These are phyloP conservation scores for Calcarisporium arbuscula DNA, from an alignment of 2,329 filamentous ascomycete species.

Conservation along the genomic window DNA sequence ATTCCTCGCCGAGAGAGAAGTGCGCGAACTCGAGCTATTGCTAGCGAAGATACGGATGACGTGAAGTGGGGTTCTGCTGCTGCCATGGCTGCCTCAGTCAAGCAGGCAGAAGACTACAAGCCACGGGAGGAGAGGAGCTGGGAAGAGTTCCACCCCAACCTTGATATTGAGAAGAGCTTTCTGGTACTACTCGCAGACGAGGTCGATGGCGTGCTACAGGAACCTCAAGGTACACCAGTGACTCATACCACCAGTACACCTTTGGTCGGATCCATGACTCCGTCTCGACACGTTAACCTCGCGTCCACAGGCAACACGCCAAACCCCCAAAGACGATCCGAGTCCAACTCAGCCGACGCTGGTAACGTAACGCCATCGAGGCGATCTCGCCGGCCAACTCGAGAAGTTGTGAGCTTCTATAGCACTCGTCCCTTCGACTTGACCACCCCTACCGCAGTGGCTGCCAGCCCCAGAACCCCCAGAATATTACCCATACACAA, in stretches of 20 bases:
- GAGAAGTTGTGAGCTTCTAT: slow-evolving; percentile 48
- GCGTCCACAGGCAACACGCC: slow-evolving; percentile 37
- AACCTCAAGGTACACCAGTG: slow-evolving; percentile 30
- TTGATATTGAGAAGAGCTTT: slow-evolving; percentile 80
- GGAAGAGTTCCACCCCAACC: slow-evolving; percentile 95
- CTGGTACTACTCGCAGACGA: slow-evolving; percentile 76
- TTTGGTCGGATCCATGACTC: slow-evolving; percentile 37
- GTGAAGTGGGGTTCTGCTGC: slow-evolving; percentile 83
- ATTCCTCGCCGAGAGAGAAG: slow-evolving; percentile 52
- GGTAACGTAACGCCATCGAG: slow-evolving; percentile 26
- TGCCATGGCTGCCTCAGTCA: slow-evolving; percentile 78
- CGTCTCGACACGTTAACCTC: slow-evolving; percentile 38
- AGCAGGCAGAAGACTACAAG: slow-evolving; percentile 94
- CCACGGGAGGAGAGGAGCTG: slow-evolving; percentile 92
- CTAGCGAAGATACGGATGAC: slow-evolving; percentile 47
- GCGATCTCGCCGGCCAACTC: slow-evolving; percentile 37
- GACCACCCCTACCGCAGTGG: too few relatives aligned
- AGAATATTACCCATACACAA: slow-evolving; percentile 71
- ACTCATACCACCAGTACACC: slow-evolving; percentile 20
- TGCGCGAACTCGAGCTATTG: slow-evolving; percentile 45
- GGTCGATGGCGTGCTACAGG: slow-evolving; percentile 63
- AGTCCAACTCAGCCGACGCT: slow-evolving; percentile 25
- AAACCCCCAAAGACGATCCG: slow-evolving; percentile 25
- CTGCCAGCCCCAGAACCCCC: slow-evolving; percentile 46
- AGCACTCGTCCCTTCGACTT: slow-evolving; percentile 40